Conservation (phyloP, 2,329 filamentous ascomycete species). For the Aspergillus brasiliensis region DNA sequence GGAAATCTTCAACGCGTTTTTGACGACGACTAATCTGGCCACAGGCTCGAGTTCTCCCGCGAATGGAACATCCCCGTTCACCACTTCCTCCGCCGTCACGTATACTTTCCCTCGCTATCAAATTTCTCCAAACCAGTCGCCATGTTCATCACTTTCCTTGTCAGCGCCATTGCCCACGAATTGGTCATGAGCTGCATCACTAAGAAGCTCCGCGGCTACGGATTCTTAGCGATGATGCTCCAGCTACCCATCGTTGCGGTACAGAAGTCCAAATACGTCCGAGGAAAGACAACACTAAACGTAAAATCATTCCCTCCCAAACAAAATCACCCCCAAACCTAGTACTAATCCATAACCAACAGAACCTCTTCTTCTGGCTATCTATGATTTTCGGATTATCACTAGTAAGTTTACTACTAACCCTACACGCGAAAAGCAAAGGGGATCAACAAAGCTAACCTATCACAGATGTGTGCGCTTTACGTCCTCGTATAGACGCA, state of each 20-base stretch:
- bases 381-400: constrained; percentile 87
- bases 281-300: constrained; percentile 75
- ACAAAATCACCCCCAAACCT: not conserved
- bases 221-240: constrained; percentile 92
- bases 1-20: not conserved
- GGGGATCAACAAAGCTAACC: constrained; percentile 1
- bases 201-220: constrained; percentile 92
- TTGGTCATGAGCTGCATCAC: constrained; percentile 98
- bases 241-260: constrained; percentile 94
- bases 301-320: constrained; percentile 30
- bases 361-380: constrained; percentile 85
- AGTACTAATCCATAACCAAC: not conserved
- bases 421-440: not conserved
- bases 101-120: constrained; percentile 80
- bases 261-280: constrained; percentile 77
- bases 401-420: constrained; percentile 61
- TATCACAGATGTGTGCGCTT: constrained; percentile 57
- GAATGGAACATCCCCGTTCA: constrained; percentile 99
- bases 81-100: constrained; percentile 90
- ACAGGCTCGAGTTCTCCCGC: constrained; percentile 85
- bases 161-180: constrained; percentile 87
- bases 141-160: constrained; percentile 87
- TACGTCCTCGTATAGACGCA: constrained; percentile 57
- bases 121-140: constrained; percentile 76
- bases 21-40: not conserved